Evolutionary conservation across 2,329 filamentous ascomycete species (phyloP), one percentile per base, ranked within the genome.

Genomic region (Raffaelea ambrosiae): DNA sequence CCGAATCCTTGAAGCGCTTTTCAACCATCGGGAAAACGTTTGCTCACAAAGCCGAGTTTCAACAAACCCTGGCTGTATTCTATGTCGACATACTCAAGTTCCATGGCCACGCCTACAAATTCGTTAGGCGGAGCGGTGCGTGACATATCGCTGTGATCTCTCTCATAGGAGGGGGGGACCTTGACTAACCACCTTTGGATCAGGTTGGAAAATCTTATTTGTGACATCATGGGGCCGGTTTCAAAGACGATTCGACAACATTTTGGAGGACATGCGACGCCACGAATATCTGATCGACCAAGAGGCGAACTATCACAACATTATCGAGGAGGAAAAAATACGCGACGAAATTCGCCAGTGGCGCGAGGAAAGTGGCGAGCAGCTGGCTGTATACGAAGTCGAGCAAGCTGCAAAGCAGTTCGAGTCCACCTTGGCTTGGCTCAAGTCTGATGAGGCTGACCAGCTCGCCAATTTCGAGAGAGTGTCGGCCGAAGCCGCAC

Each of bases 81-180:
- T 76, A 75, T 38, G 56, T 63, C 1, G 69, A 76, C n/a, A 72
- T 76, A 19, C 57, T 76, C 0, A 51, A 66, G 13, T 76, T 76
- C 35, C 72, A 76, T 44, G 63, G 64, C 20, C 42, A 65, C 3
- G 68, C 70, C 0, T 75, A 76, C 48, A 65, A 64, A 14, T 73
- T 73, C 39, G 62, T 76, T 13, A 7, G 13, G 7, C 26, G 26
- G 26, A 13, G 26, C 7, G 26, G 26, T 29, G 26, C 26, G 26
- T 29, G 7, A 7, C 13, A 13, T 13, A 13, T 29, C 13, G 7
- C 26, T 7, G 26, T 29, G 7, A 29, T 13, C 13, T 7, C 13
- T 29, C 26, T 29, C 13, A 29, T 13, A 7, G 7, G 26, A 13
- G 26, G 13, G 13, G 26, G 7, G 7, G 26, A 7, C 26, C n/a